Evolutionary conservation across 2,329 filamentous ascomycete species (phyloP), one percentile per base, ranked within the genome.

Genomic region (Bipolaris bicolor): DNA sequence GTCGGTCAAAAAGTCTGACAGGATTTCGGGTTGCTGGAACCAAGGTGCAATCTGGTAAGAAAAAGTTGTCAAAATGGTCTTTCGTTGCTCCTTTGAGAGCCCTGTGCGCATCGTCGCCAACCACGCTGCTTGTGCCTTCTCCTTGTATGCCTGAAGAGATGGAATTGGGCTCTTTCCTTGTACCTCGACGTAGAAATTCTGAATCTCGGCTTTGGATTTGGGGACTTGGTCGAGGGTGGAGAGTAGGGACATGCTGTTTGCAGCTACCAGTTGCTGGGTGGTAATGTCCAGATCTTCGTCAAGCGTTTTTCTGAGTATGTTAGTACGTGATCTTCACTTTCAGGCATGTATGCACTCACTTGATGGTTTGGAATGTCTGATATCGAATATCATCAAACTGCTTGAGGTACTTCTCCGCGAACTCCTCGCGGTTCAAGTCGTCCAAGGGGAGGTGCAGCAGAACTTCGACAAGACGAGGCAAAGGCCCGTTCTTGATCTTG

Each of bases 1-100:
- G 78, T 95, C 91, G n/a, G 92, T 97, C 53, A 99, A 80, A 76
- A 98, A 99, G 79, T 99, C 95, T 83, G 97, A 92, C 33, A 99
- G 84, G 39, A 96, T 83, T 71, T 98, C 94, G 1, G 92, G 90
- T 60, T 92, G 90, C 46, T 83, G 84, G 77, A 98, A 97, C 90
- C 92, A 96, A 0, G 94, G 93, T 22, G 90, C 90, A 66, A 97
- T 91, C 33, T 87, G 87, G 40, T 86, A 85, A 1, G 91, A 88
- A 78, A 96, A 89, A 60, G 90, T 84, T 58, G 86, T 84, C 46
- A 99, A 82, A 2, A 97, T 83, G 47, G 82, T 81, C 75, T 98
- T 98, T 49, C 90, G 88, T 73, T 96, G 90, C 15, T 89, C 84
- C 61, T 88, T 87, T 47, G 83, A 85, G 48, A 92, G 82, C 3